phyloP scores from a whole-genome alignment of 768 basidiomycete species.

The Daedalea quercina region DNA sequence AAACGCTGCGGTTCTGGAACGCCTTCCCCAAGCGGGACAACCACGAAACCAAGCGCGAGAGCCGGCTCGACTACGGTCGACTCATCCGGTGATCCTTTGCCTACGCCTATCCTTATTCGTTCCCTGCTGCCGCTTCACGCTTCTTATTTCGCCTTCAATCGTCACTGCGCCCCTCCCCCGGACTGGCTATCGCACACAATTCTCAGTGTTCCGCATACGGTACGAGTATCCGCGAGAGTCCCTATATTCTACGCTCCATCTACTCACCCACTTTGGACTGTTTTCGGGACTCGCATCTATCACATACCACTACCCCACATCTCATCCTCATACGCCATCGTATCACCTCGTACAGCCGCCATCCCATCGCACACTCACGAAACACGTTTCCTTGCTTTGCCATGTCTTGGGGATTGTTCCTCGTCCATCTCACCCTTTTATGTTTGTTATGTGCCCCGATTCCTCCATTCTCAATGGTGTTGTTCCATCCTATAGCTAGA shows the following conservation, averaged over 20 bases:
- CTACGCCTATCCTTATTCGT: constrained; percentile 4
- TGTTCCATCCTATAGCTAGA: not conserved
- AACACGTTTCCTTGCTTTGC: not conserved
- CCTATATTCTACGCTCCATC: constrained; percentile 8
- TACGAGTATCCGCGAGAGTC: not conserved
- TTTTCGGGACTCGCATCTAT: not conserved
- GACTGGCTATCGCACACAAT: not conserved
- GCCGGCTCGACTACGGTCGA: constrained; percentile 39
- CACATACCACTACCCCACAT: not conserved
- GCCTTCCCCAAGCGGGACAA: constrained; percentile 79
- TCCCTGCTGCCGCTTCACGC: not conserved
- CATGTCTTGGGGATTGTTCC: constrained; percentile 4
- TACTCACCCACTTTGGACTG: constrained; percentile 2
- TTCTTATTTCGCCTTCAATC: not conserved
- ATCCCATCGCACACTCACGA: not conserved
- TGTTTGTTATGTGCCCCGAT: not conserved
- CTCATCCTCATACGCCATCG: not conserved
- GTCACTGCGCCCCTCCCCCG: not conserved
- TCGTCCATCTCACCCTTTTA: not conserved
- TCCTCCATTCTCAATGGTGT: not conserved
- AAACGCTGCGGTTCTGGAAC: constrained; percentile 96
- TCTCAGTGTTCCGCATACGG: not conserved
- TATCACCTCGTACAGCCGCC: not conserved
- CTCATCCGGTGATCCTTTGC: constrained; percentile 19
- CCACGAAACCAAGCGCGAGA: constrained; percentile 29